Conservation (phyloP, 2,329 filamentous ascomycete species). For the Diaporthe vexans region DNA sequence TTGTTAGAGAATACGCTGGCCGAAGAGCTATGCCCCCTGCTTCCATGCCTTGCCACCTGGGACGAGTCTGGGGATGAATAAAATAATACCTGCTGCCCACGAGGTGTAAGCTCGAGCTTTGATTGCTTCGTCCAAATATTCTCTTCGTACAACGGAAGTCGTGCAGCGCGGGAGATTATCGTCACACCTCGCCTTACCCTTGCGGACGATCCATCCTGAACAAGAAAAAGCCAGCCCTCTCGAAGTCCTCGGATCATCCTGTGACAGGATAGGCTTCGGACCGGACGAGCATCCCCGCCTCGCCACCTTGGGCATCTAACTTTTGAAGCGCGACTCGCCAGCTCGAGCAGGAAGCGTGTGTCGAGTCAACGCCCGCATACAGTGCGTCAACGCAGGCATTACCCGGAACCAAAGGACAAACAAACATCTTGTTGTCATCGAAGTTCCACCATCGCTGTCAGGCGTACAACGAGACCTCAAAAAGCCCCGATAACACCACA, state of each 20-base stretch:
- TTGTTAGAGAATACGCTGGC: conserved; percentile 24
- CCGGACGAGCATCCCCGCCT: background rate
- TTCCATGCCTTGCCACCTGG: background rate
- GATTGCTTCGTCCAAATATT: conserved; percentile 1
- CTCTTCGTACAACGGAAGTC: background rate
- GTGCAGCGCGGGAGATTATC: background rate
- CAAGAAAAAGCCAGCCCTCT: background rate
- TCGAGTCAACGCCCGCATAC: background rate
- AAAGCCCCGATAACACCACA: background rate
- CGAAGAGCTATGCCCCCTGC: background rate
- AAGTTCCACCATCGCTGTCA: background rate
- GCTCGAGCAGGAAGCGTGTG: background rate
- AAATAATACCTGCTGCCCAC: background rate
- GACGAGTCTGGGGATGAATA: background rate
- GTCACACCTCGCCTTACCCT: background rate
- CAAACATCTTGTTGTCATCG: background rate
- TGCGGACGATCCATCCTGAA: background rate
- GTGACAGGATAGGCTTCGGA: background rate
- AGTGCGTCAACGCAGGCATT: background rate
- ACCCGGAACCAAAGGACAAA: background rate
- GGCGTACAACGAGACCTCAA: background rate
- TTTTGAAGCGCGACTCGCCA: conserved; percentile 7
- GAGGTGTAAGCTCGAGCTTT: background rate
- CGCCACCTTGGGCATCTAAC: background rate
- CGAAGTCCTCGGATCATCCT: background rate